Conservation (phyloP, 176 grass and related monocot species). For the Phoenix roebelenii region DNA sequence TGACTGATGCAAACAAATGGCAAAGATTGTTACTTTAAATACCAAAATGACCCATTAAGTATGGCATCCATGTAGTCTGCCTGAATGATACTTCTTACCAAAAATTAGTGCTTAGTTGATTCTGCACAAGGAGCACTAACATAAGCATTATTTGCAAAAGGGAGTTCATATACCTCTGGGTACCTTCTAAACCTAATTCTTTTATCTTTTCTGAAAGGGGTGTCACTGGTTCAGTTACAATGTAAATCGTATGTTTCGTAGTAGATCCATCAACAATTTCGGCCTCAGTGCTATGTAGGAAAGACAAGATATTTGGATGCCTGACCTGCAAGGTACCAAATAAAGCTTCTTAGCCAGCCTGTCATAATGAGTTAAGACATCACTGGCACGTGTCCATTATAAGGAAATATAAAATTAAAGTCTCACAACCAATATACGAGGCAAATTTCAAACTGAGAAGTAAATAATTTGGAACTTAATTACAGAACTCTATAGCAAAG, state of each 20-base stretch:
- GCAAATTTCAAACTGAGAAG: no score
- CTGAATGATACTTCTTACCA: no score
- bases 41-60: no score
- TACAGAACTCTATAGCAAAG: no score
- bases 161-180: slow-evolving; percentile 62
- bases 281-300: slow-evolving; percentile 91
- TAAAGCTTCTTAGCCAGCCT: not conserved
- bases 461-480: no score
- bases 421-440: no score
- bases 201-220: slow-evolving; percentile 90
- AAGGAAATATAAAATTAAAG: not conserved
- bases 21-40: no score
- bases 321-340: slow-evolving; percentile 54
- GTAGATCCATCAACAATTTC: slow-evolving; percentile 72
- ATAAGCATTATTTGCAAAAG: slow-evolving; percentile 21
- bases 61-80: no score
- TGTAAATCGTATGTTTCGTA: slow-evolving; percentile 79
- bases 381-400: not conserved
- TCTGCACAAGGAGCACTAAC: no score
- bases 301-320: slow-evolving; percentile 99
- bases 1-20: no score
- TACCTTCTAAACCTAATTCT: slow-evolving; percentile 78
- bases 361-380: not conserved
- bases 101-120: no score
- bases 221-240: slow-evolving; percentile 92